Percentiles rank a stretch among this genome's conserved stretches.
phyloP scores from a whole-genome alignment of 805 yeast species.

The Myxozyma geophila region DNA sequence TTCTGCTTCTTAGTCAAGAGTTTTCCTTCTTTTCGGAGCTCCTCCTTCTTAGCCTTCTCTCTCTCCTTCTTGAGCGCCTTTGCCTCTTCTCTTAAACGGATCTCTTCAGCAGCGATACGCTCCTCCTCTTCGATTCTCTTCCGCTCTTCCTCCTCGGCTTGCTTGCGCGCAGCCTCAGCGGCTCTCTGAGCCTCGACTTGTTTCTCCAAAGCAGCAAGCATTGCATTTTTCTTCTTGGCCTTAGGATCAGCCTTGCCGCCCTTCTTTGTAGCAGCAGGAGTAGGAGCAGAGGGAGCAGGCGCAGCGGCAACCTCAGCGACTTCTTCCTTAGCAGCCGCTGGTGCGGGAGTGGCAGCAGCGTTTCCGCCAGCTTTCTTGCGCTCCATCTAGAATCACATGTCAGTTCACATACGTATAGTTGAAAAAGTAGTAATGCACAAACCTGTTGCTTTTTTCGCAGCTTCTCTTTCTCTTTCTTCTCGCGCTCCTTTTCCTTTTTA shows the following conservation, averaged over 20 bases:
- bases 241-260: slow-evolving; percentile 49
- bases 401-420: neutral
- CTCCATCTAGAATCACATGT: slow-evolving; percentile 50
- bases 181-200: slow-evolving; percentile 89
- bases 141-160: slow-evolving; percentile 71
- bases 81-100: slow-evolving; percentile 46
- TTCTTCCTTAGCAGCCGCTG: slow-evolving; percentile 44
- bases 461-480: slow-evolving; percentile 70
- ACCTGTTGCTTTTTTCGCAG: slow-evolving; percentile 85
- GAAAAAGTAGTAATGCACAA: neutral
- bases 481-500: slow-evolving; percentile 95
- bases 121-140: slow-evolving; percentile 56
- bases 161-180: slow-evolving; percentile 79
- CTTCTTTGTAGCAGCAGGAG: slow-evolving; percentile 41
- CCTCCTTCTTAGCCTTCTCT: slow-evolving; percentile 84
- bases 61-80: slow-evolving; percentile 72
- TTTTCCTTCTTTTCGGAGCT: slow-evolving; percentile 95
- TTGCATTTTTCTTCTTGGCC: slow-evolving; percentile 84
- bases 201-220: slow-evolving; percentile 85
- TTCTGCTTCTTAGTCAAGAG: slow-evolving; percentile 91
- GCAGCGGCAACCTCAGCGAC: slow-evolving; percentile 49
- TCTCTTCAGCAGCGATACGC: slow-evolving; percentile 50
- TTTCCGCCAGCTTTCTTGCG: slow-evolving; percentile 58
- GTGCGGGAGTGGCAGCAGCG: slow-evolving; percentile 50
- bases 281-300: slow-evolving; percentile 37